These are phyloP conservation scores for Candida xiaguanensis DNA, from an alignment of 805 yeast genomes.

Conservation along the genomic window DNA sequence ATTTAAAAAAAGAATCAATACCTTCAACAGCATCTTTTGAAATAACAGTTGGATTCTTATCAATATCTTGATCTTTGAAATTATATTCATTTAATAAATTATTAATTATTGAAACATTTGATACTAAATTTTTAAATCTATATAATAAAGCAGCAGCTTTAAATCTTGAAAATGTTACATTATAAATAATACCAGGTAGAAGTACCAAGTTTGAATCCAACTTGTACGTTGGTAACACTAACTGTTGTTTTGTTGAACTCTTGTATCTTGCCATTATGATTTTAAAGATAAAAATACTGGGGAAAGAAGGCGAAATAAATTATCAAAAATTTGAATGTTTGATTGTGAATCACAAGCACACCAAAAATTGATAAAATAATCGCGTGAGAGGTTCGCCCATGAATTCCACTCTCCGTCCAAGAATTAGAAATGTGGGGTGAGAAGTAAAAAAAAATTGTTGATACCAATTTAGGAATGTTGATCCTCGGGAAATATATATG, in stretches of 20 bases:
- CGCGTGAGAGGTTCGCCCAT: neutral
- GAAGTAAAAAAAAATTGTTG: too few species aligned
- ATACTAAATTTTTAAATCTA: constrained; percentile 31
- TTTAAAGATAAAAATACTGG: too few species aligned
- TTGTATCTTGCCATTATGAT: constrained; percentile 4
- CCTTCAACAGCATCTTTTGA: constrained; percentile 32
- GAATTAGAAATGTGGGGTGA: constrained; percentile 2
- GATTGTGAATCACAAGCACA: too few species aligned
- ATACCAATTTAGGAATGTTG: neutral
- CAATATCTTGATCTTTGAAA: constrained; percentile 21
- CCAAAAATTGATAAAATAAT: too few species aligned
- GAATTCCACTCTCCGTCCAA: too few species aligned
- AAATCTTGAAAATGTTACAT: constrained; percentile 47
- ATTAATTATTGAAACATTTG: constrained; percentile 24
- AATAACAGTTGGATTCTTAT: constrained; percentile 17
- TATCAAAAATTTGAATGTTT: too few species aligned
- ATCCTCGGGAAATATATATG: neutral
- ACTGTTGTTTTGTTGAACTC: constrained; percentile 12
- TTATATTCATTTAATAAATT: constrained; percentile 34
- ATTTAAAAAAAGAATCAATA: constrained; percentile 19
- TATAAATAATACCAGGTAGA: constrained; percentile 61
- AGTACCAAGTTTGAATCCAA: constrained; percentile 45
- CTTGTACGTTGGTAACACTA: constrained; percentile 37
- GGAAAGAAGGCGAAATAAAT: too few species aligned
- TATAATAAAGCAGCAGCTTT: constrained; percentile 47